Base-by-base conservation (phyloP, 1,139 yeast species). In the Taphrina flavorubra region DNA sequence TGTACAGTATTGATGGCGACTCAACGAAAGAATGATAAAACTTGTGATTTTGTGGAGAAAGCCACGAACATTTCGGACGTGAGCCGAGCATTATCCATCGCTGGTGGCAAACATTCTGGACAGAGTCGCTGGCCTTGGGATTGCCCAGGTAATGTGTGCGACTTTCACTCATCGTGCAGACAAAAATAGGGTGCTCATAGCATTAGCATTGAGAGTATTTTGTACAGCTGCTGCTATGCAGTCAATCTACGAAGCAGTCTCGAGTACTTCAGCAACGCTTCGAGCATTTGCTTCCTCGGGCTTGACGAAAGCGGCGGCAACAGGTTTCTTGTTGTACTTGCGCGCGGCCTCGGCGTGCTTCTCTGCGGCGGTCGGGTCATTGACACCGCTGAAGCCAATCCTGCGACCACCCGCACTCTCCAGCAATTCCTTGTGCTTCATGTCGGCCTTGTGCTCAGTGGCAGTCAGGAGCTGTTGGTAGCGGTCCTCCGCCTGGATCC, bases 341-440 rank as follows among this genome's bases (percentile, higher is more conserved):
- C 44, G 42, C 8, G 62, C 62, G n/a, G 39, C 62, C 16, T 31
- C 51, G 37, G 25, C 62, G 13, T 58, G 51, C 51, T 42, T 46
- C 25, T 14, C 62, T 44, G 62, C 62, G 14, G 51, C 34, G 25
- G 67, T 53, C 1, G 67, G 67, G 47, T 63, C 67, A 37, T 63
- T 39, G 25, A 63, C 67, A 4, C 61, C n/a, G 39, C 59, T 57
- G 47, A 63, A 63, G 10, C 67, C 67, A 13, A 63, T 47, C 11
- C 67, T 46, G 20, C 67, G 53, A 13, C 56, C 47, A 8, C 55
- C 47, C n/a, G 42, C 34, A n/a, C 36, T 34, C 61, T 53, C 46
- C 31, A 47, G 39, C 47, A 63, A 6, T 34, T 58, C 62, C 42
- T 58, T 58, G 62, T 36, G 46, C 25, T 58, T 58, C 53, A 58